Base-by-base conservation (phyloP, 129 eudicot genomes). In the Flaveria ramosissima region DNA sequence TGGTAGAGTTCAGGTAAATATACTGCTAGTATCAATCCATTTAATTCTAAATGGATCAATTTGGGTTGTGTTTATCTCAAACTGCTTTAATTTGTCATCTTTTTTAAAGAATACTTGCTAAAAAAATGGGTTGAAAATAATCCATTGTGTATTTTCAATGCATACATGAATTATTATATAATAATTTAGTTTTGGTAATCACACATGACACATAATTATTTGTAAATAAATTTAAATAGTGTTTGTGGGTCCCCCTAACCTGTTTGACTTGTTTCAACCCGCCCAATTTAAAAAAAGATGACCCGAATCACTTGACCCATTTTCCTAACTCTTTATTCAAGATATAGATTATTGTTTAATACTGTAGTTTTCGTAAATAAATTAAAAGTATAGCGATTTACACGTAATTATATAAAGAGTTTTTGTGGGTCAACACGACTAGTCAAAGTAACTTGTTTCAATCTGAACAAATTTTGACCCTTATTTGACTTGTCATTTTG, bases 1-100 rank as follows among this genome's bases (percentile, higher is more conserved):
- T 80, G 97, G 97, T 11, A 85, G 20, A 85, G 57, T 91, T 78
- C 97, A 91, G 93, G 97, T 91, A 14, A 10, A 45, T 17, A 70
- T n/a, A 69, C 14, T 19, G 26, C 36, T 30, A 17, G 41, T 36
- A 36, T 36, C 41, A 36, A 2, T 23, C 36, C 7, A 59, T 59
- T 20, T 59, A 59, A 3, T 21, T 59, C 7, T 59, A 0, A 7
- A 55, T 53, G 16, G 65, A 36, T 4, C 6, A 2, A 59, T 59
- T 59, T 23, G 30, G 36, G 65, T 59, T 59, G 7, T 21, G 9
- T 59, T 21, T 8, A 8, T 3, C 26, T 15, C 0, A 45, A 60
- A 12, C 6, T 16, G 45, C 0, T 7, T 64, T 7, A 15, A 32
- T 15, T n/a, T 6, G 46, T 64, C 46, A 64, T 64, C 17, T 24